A percentile compares a stretch with the other conserved stretches of the same genome.
Conservation (phyloP, 306 rosid genomes). For the Astragalus membranaceus region DNA sequence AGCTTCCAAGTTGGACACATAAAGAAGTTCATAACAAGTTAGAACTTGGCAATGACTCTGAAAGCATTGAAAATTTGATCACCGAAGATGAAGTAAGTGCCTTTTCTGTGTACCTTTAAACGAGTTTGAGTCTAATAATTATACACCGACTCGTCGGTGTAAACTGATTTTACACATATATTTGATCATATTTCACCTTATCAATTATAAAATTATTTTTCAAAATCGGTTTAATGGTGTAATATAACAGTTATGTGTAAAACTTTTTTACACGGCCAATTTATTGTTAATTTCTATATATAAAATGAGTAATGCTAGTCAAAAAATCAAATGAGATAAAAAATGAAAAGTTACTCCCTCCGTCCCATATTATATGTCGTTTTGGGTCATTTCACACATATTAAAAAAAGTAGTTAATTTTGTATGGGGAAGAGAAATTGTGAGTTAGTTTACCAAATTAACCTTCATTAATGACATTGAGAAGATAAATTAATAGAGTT, state of each 20-base stretch:
- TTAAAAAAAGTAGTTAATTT: too few relatives aligned
- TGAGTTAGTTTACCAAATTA: too few relatives aligned
- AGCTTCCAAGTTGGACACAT: conserved; percentile 71
- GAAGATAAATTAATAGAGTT: too few relatives aligned
- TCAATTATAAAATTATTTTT: too few relatives aligned
- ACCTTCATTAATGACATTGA: too few relatives aligned
- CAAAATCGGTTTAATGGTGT: neutral
- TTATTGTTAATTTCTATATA: neutral
- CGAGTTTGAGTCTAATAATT: too few relatives aligned
- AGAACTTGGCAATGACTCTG: conserved; percentile 32
- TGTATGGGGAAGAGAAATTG: too few relatives aligned
- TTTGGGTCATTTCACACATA: too few relatives aligned
- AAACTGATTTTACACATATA: neutral
- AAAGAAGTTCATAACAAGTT: conserved; percentile 33
- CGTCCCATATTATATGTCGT: too few relatives aligned
- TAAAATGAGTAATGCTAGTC: neutral
- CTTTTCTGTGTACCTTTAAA: neutral
- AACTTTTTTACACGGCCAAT: too few relatives aligned
- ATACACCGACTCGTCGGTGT: neutral
- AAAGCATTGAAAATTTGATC: conserved; percentile 30
- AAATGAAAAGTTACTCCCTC: neutral
- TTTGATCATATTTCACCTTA: neutral
- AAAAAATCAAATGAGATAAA: neutral
- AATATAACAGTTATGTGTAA: neutral
- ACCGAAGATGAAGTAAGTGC: conserved; percentile 73